Evolutionary conservation across 352 stramenopile genomes (phyloP), one percentile per base, ranked within the genome.

Genomic region (Pythium phragmiticola): DNA sequence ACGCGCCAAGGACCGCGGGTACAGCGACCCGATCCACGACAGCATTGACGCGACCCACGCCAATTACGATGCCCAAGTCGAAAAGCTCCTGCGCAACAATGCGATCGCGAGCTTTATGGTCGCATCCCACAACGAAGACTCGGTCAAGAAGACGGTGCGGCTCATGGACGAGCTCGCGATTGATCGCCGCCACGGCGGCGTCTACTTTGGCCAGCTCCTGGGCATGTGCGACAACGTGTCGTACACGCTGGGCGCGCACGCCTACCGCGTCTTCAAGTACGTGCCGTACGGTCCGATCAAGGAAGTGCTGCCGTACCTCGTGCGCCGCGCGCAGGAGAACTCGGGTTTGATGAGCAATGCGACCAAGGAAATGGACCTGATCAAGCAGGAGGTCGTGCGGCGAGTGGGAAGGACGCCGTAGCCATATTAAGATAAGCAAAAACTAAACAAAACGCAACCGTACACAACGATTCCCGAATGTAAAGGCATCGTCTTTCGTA

Each of bases 171-270:
- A 96, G 41, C 75, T 97, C 45, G 75, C 80, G 23, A 92, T 99
- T 47, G 76, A 89, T 55, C 82, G 78, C 34, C 66, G 73, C n/a
- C 70, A 66, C 12, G 78, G 78, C 52, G 82, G 84, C n/a, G 84
- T 97, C 13, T 96, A 90, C 75, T 99, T 99, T 81, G 97, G 92
- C 11, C 97, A 99, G 73, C 83, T 99, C 26, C 92, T 98, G 34
- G 97, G 97, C 64, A 99, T 99, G 96, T 94, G 88, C 57, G 97
- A 99, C 79, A 90, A 99, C 74, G 78, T 99, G 16, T 98, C 91
- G 41, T 98, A 97, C 77, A 96, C 91, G 34, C 85, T 99, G 11
- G 96, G 95, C 39, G 75, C 73, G n/a, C 68, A 92, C 49, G 83
- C 84, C 17, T 99, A 97, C 75, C 92, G 92, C 70, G 94, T 94